Evolutionary conservation across 371 early-diverging fungal species (phyloP).

Genomic region (Phascolomyces articulosus): DNA sequence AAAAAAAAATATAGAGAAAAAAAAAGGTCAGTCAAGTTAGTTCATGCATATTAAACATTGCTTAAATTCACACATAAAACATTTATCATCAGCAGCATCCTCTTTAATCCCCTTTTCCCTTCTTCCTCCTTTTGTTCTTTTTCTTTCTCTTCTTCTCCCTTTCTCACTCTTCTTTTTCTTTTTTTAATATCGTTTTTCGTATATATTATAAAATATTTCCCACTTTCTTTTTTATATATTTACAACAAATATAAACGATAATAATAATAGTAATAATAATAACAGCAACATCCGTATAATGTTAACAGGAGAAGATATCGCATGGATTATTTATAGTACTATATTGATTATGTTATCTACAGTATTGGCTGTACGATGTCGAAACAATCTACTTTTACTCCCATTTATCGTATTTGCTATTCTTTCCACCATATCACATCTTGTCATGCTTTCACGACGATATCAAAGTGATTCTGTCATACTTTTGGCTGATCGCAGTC

Average conservation of each 20-base stretch:
- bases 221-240: neutral
- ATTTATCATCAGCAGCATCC: no score
- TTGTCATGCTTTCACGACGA: constrained; percentile 13
- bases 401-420: constrained; percentile 25
- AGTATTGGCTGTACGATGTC: constrained; percentile 19
- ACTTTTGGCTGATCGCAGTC: constrained; percentile 21
- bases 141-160: neutral
- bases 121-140: no score
- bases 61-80: no score
- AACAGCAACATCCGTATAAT: constrained; percentile 7
- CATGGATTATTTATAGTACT: constrained; percentile 35
- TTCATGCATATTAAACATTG: neutral
- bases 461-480: constrained; percentile 12
- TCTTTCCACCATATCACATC: constrained; percentile 11
- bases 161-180: neutral
- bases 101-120: neutral
- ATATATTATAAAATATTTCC: no score
- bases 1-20: no score
- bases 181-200: neutral
- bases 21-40: no score
- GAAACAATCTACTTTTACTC: constrained; percentile 27
- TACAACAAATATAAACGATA: neutral
- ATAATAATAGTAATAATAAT: no score
- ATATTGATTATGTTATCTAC: constrained; percentile 21
- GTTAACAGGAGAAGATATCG: constrained; percentile 30